Evolutionary conservation across 2,329 filamentous ascomycete genomes (phyloP).

Genomic region (Cryphonectria parasitica): DNA sequence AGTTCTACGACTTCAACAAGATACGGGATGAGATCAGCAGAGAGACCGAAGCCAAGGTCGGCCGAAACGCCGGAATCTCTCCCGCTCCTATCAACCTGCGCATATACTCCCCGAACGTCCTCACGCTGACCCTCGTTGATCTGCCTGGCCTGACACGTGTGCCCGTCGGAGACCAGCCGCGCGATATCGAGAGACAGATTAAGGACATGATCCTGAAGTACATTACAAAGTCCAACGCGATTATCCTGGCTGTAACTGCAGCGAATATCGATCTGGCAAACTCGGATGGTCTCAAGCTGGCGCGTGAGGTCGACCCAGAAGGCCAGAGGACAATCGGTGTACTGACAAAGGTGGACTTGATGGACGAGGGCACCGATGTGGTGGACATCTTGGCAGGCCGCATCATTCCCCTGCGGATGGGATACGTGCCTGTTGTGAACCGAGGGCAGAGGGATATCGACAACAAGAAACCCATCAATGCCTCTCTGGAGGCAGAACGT

Average conservation of each 20-base stretch:
- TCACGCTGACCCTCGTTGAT: constrained; percentile 96
- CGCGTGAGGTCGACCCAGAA: constrained; percentile 93
- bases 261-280: constrained; percentile 99
- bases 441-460: constrained; percentile 97
- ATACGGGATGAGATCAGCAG: constrained; percentile 96
- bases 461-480: constrained; percentile 92
- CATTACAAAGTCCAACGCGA: constrained; percentile 98
- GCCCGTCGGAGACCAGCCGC: constrained; percentile 95
- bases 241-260: constrained; percentile 93
- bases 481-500: constrained; percentile 90
- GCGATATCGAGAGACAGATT: constrained; percentile 98
- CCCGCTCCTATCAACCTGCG: constrained; percentile 97
- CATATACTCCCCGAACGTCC: constrained; percentile 94
- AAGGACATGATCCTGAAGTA: constrained; percentile 96
- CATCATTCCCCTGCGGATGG: constrained; percentile 91
- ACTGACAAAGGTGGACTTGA: constrained; percentile 93
- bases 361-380: constrained; percentile 98
- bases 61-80: constrained; percentile 98
- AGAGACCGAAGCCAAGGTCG: constrained; percentile 69
- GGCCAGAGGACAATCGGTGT: constrained; percentile 95
- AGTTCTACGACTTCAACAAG: constrained; percentile 94
- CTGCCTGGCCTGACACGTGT: constrained; percentile 95
- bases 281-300: constrained; percentile 94
- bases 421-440: constrained; percentile 96
- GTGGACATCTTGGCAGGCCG: constrained; percentile 97